Percentiles rank a stretch among this genome's conserved stretches.
phyloP scores from a whole-genome alignment of 495 filamentous ascomycete genomes.

The Rostrohypoxylon terebratum region DNA sequence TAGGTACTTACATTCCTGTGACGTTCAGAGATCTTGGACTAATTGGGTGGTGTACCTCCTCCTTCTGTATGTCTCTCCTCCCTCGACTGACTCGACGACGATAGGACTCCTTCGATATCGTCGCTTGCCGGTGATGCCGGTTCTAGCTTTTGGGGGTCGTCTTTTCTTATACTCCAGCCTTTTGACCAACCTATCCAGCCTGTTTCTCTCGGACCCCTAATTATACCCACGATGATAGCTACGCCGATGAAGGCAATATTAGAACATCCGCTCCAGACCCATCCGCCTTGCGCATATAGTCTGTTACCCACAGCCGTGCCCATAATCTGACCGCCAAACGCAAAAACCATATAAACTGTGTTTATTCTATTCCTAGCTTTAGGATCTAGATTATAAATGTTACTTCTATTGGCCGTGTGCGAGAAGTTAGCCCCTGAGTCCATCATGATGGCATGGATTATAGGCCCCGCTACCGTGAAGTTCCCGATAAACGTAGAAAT shows the following conservation, averaged over 20 bases:
- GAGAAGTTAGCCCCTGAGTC: conserved; percentile 81
- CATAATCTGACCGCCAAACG: conserved; percentile 80
- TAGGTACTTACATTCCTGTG: neutral
- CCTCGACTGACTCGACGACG: neutral
- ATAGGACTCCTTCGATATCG: conserved; percentile 16
- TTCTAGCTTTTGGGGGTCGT: conserved; percentile 45
- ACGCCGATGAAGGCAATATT: conserved; percentile 74
- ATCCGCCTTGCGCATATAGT: conserved; percentile 75
- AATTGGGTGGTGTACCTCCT: neutral
- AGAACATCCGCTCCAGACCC: conserved; percentile 74
- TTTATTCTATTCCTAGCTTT: conserved; percentile 81
- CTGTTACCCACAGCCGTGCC: conserved; percentile 79
- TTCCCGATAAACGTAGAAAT: conserved; percentile 77
- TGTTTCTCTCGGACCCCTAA: conserved; percentile 74
- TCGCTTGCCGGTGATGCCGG: neutral
- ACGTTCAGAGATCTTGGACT: neutral
- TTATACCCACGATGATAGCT: conserved; percentile 67
- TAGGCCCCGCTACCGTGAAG: conserved; percentile 76
- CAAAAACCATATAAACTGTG: conserved; percentile 82
- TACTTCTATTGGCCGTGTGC: conserved; percentile 78
- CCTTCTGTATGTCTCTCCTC: neutral
- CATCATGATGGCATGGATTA: conserved; percentile 77
- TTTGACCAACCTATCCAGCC: conserved; percentile 83
- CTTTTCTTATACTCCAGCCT: conserved; percentile 66
- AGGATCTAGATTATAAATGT: conserved; percentile 78